Evolutionary conservation across 352 stramenopile genomes (phyloP).

Genomic region (Globisporangium takayamanum): DNA sequence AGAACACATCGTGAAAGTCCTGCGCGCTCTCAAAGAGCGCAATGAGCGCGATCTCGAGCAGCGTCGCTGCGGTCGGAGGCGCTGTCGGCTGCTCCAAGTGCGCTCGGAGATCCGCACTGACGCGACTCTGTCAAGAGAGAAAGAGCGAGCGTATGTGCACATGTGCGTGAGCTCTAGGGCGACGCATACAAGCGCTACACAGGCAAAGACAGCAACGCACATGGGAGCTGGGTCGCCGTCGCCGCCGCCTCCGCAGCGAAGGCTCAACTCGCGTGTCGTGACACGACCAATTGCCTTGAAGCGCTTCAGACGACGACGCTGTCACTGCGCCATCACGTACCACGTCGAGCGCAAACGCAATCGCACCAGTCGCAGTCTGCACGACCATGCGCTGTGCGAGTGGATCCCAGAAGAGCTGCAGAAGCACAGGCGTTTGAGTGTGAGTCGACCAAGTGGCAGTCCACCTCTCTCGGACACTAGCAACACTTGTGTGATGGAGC

Average conservation of each 20-base stretch:
- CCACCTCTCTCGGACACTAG: background rate
- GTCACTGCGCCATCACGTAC: background rate
- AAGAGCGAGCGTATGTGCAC: too few species aligned
- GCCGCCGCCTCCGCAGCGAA: background rate
- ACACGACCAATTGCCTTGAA: background rate
- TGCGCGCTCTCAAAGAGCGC: conserved; percentile 2
- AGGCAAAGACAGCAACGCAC: too few species aligned
- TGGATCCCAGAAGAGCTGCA: conserved; percentile 2
- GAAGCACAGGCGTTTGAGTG: background rate
- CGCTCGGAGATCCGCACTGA: conserved; percentile 4
- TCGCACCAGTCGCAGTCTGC: conserved; percentile 12
- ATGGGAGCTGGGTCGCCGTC: background rate
- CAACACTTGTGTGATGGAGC: background rate
- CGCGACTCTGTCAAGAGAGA: background rate
- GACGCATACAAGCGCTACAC: too few species aligned
- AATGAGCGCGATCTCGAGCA: conserved; percentile 8
- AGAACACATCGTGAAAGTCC: conserved; percentile 17
- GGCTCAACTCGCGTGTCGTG: background rate
- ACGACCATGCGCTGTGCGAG: background rate
- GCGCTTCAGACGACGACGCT: background rate
- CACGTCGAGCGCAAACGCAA: conserved; percentile 16
- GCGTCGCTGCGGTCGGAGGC: background rate
- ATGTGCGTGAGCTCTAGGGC: background rate
- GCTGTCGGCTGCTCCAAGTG: background rate
- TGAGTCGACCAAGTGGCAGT: background rate